Evolutionary conservation across 768 basidiomycete species (phyloP), one percentile per base, ranked within the genome.

Genomic region (Lentinus tigrinus): DNA sequence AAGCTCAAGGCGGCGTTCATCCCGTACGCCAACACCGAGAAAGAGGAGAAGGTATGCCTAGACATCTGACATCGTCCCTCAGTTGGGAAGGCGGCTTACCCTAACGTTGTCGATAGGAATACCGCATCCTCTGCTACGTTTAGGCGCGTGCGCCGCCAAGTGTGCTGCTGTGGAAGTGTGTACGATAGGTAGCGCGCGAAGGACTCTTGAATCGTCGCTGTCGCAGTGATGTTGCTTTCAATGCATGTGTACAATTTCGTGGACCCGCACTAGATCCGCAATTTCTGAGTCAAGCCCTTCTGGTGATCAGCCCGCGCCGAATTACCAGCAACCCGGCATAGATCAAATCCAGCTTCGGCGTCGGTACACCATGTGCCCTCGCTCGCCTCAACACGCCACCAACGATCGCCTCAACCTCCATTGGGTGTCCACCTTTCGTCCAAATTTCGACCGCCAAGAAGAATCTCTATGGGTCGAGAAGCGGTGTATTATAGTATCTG

Each of bases 1-100:
- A 77, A 77, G 39, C 72, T 80, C 47, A 79, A 84, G 54, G 84
- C 82, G 76, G 63, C 61, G 14, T 84, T 80, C 61, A 81, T 89
- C 49, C 77, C 86, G 3, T 82, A 79, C 54, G 78, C 72, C 47
- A 70, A 75, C 21, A 74, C 66, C 6, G 85, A 88, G 75, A 77
- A 81, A 67, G 71, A 76, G 40, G 67, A 85, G 34, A 73, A 77
- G 69, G 85, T 84, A 47, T 50, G 73, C 67, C 27, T 59, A 19
- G 9, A 21, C 46, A 26, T 23, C 8, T 37, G 4, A 8, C 31
- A 31, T 23, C 46, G 38, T 19, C n/a, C n/a, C n/a, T n/a, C n/a
- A n/a, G n/a, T n/a, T n/a, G n/a, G 10, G 40, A 8, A 42, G 17
- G 28, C 38, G 14, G 19, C n/a, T 9, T 11, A 21, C 34, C 21